Base-by-base conservation (phyloP, 1,139 yeast genomes). In the Protomyces lactucae-debilis region DNA sequence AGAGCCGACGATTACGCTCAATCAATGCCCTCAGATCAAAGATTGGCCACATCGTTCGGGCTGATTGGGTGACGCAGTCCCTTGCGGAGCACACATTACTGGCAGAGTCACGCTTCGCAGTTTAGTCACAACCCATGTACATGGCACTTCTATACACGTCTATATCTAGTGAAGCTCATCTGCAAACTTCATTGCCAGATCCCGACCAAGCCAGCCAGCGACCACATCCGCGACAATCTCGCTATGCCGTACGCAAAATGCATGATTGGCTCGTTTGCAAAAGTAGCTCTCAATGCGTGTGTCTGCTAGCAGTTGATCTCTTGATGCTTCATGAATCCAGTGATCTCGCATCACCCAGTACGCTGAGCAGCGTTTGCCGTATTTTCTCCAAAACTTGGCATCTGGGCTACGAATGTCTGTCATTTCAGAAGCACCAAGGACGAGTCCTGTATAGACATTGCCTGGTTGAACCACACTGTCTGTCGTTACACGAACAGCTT, bases 171-270 rank as follows among this genome's bases (percentile, higher is more conserved):
- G 18, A 12, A 25, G 16, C 9, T 21, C 16, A 14, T 51, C n/a
- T 25, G 35, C 54, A 32, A 25, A 25, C 9, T 23, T 21, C 35
- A 9, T 14, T 14, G 45, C 36, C 21, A 36, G 14, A 23, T 59
- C 63, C 36, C 63, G 23, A 4, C 21, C n/a, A 8, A 60, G 32
- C 64, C 64, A 60, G 8, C 48, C 52, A 1, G 51, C 64, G 35
- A 60, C 55, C 40, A 43, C 45, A 6, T 45, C 59, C 6, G 55
- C 64, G 16, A 60, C 59, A 5, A 54, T 3, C 5, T 55, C 55
- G n/a, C 64, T 52, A 28, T 60, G 64, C 51, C 59, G 54, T 32
- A 60, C 36, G 16, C 64, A 60, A 40, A 60, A 60, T 8, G 59
- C 64, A 37, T 60, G 64, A 8, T 57, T 52, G 16, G 59, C 54